Evolutionary conservation across 1,284 basidiomycete genomes (phyloP).

Genomic region (Tylopilus sp.): DNA sequence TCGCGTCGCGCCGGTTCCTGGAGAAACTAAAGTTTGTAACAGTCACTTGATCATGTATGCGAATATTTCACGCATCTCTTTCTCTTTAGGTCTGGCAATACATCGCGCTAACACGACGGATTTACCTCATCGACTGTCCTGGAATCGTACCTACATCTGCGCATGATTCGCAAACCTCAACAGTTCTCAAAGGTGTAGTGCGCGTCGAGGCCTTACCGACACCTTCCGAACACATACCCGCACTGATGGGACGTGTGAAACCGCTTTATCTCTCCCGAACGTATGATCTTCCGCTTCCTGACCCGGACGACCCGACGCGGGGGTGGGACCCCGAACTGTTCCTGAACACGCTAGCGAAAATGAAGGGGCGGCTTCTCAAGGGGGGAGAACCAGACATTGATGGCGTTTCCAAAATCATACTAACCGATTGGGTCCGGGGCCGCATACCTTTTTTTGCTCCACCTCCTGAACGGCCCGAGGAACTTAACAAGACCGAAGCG

Average conservation of each 20-base stretch:
- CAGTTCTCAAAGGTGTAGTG: slow-evolving; percentile 95
- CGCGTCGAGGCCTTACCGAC: slow-evolving; percentile 94
- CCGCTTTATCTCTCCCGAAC: slow-evolving; percentile 91
- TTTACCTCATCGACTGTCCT: slow-evolving; percentile 99
- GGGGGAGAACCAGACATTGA: slow-evolving; percentile 95
- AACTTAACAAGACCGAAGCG: slow-evolving; percentile 61
- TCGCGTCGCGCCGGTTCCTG: slow-evolving; percentile 94
- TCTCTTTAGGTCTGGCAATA: slow-evolving; percentile 91
- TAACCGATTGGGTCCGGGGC: slow-evolving; percentile 98
- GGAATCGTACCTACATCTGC: slow-evolving; percentile 96
- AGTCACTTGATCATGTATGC: background rate
- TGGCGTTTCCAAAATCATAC: slow-evolving; percentile 89
- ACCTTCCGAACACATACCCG: slow-evolving; percentile 91
- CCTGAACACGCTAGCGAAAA: slow-evolving; percentile 81
- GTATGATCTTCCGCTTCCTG: slow-evolving; percentile 73
- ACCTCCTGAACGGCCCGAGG: slow-evolving; percentile 71
- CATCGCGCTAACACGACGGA: slow-evolving; percentile 91
- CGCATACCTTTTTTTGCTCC: slow-evolving; percentile 88
- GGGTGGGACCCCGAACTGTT: slow-evolving; percentile 78
- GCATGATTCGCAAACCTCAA: slow-evolving; percentile 86
- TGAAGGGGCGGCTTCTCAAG: slow-evolving; percentile 89
- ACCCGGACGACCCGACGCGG: slow-evolving; percentile 46
- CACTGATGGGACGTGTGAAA: slow-evolving; percentile 86
- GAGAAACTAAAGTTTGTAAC: slow-evolving; percentile 85
- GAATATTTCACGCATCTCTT: slow-evolving; percentile 7